Conservation (phyloP, 495 filamentous ascomycete species). For the Poronia punctata region DNA sequence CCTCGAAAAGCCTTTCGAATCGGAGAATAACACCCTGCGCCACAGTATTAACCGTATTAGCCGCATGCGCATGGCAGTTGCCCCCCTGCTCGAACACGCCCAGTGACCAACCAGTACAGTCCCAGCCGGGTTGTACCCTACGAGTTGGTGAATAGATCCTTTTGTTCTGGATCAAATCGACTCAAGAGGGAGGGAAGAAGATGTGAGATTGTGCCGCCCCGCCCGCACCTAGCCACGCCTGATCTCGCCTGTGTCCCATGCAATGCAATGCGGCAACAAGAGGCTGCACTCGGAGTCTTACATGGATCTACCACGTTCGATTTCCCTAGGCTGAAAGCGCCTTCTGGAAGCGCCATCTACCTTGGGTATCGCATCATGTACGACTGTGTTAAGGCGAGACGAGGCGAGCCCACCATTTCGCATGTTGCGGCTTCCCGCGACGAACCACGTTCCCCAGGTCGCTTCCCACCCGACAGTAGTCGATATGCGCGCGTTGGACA, state of each 20-base stretch:
- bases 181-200: conserved; percentile 1
- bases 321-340: too few relatives aligned
- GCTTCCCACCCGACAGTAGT: conserved; percentile 2
- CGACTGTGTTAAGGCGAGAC: neutral
- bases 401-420: conserved; percentile 2
- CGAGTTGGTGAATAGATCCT: too few relatives aligned
- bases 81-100: neutral
- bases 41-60: conserved; percentile 10
- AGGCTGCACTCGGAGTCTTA: neutral
- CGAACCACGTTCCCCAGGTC: conserved; percentile 1
- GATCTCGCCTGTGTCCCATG: conserved; percentile 8
- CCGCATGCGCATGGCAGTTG: conserved; percentile 4
- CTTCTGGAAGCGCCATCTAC: too few relatives aligned
- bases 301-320: too few relatives aligned
- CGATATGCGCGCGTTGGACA: conserved; percentile 2
- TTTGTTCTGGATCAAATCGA: neutral
- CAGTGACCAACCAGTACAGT: conserved; percentile 1
- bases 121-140: too few relatives aligned
- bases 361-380: neutral
- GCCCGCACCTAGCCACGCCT: conserved; percentile 2
- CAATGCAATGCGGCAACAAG: conserved; percentile 4
- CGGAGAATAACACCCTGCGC: conserved; percentile 9
- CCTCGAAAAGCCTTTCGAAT: neutral
- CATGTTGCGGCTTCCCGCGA: conserved; percentile 3
- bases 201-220: neutral